Evolutionary conservation across 1,139 yeast genomes (phyloP).

Genomic region (Suhomyces panamericanus): DNA sequence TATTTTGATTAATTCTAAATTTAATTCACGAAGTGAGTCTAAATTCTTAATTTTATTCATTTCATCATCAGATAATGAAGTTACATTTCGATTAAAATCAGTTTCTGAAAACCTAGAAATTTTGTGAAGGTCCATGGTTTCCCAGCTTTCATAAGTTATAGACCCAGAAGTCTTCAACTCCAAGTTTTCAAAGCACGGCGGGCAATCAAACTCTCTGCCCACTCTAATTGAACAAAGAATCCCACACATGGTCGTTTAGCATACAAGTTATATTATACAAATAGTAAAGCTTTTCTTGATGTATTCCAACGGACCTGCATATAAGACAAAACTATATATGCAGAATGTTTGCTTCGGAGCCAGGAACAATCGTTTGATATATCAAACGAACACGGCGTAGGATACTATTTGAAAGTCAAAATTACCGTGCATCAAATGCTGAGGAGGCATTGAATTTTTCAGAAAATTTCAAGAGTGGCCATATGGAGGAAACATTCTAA

Average conservation of each 20-base stretch:
- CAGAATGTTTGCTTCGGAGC: too few species aligned
- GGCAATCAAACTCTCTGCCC: background rate
- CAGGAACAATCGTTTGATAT: too few species aligned
- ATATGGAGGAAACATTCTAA: too few species aligned
- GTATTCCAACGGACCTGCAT: too few species aligned
- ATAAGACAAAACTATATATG: too few species aligned
- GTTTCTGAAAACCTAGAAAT: conserved; percentile 17
- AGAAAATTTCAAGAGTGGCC: too few species aligned
- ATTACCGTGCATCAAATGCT: too few species aligned
- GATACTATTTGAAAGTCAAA: too few species aligned
- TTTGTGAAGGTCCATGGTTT: conserved; percentile 18
- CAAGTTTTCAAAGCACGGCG: background rate
- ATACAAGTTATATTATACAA: too few species aligned
- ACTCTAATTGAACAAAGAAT: background rate
- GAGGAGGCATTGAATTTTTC: too few species aligned
- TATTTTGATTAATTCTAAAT: conserved; percentile 23
- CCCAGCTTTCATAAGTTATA: conserved; percentile 19
- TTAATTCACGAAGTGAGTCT: conserved; percentile 25
- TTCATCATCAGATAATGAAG: conserved; percentile 24
- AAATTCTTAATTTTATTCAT: conserved; percentile 28
- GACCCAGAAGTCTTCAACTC: background rate
- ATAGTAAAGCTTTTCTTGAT: too few species aligned
- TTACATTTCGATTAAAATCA: conserved; percentile 18
- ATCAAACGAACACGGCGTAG: too few species aligned
- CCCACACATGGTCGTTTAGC: background rate